Evolutionary conservation across 345 rosid species (phyloP).

Genomic region (Excoecaria cochinchinensis): DNA sequence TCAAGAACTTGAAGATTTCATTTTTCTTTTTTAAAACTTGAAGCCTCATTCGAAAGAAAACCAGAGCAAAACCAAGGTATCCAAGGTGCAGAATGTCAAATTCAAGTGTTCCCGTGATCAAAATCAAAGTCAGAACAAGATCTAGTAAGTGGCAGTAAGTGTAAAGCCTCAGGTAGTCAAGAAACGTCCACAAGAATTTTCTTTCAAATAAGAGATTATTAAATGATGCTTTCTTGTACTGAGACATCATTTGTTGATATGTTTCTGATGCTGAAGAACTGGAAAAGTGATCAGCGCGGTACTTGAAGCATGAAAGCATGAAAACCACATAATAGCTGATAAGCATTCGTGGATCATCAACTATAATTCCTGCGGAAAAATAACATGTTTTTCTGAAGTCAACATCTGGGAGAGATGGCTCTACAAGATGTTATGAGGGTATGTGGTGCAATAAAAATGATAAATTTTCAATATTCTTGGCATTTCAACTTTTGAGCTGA

Average conservation of each 20-base stretch:
- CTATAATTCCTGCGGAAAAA: slow-evolving; percentile 37
- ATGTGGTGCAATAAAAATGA: neutral
- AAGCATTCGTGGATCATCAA: slow-evolving; percentile 45
- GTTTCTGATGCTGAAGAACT: slow-evolving; percentile 31
- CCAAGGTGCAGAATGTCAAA: slow-evolving; percentile 60
- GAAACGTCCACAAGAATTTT: slow-evolving; percentile 42
- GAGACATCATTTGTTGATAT: slow-evolving; percentile 32
- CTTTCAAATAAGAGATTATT: slow-evolving; percentile 43
- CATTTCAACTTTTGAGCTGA: neutral
- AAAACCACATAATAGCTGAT: slow-evolving; percentile 44
- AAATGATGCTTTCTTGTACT: slow-evolving; percentile 28
- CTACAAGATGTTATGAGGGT: neutral
- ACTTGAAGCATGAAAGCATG: slow-evolving; percentile 44
- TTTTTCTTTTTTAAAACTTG: slow-evolving; percentile 41
- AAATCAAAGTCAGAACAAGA: slow-evolving; percentile 42
- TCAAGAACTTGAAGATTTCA: slow-evolving; percentile 38
- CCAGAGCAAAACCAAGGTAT: slow-evolving; percentile 50
- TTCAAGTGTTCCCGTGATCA: slow-evolving; percentile 62
- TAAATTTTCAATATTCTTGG: neutral
- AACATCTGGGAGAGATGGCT: slow-evolving; percentile 1
- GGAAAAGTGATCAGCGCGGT: slow-evolving; percentile 40
- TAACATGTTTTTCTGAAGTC: neutral
- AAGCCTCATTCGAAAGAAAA: slow-evolving; percentile 52
- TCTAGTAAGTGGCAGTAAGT: slow-evolving; percentile 45
- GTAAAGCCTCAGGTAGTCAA: slow-evolving; percentile 45